These are phyloP conservation scores for Angomonas ambiguus DNA, from an alignment of 208 protist genomes.

Conservation along the genomic window DNA sequence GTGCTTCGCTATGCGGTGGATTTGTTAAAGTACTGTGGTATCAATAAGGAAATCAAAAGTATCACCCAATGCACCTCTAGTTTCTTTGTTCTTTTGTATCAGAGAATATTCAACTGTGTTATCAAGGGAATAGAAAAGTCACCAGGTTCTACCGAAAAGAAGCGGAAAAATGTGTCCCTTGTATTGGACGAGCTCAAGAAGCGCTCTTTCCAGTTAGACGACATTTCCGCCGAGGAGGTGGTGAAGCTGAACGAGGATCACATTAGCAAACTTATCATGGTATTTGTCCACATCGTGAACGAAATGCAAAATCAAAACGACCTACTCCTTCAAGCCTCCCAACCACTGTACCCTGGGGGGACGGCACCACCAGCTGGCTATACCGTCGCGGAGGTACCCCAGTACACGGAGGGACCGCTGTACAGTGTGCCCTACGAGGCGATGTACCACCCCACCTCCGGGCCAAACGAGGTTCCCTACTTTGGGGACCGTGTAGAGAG, in stretches of 20 bases:
- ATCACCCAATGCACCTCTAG: constrained; percentile 83
- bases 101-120: constrained; percentile 70
- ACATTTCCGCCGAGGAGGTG: constrained; percentile 70
- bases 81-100: constrained; percentile 83
- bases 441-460: background rate
- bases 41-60: constrained; percentile 51
- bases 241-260: constrained; percentile 76
- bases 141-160: constrained; percentile 74
- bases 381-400: constrained; percentile 40
- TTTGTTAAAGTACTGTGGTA: constrained; percentile 24
- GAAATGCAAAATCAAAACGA: constrained; percentile 25
- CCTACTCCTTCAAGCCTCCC: constrained; percentile 10
- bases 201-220: constrained; percentile 42
- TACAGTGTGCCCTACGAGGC: background rate
- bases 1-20: constrained; percentile 49
- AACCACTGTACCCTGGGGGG: constrained; percentile 1
- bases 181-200: constrained; percentile 70
- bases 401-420: background rate
- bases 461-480: background rate
- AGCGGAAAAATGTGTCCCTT: constrained; percentile 61
- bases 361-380: constrained; percentile 27
- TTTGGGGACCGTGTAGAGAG: background rate
- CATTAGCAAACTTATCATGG: constrained; percentile 72
- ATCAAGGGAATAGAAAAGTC: constrained; percentile 62
- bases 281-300: constrained; percentile 70